Conservation (phyloP, 2,329 filamentous ascomycete species). For the Venturia oleaginea region DNA sequence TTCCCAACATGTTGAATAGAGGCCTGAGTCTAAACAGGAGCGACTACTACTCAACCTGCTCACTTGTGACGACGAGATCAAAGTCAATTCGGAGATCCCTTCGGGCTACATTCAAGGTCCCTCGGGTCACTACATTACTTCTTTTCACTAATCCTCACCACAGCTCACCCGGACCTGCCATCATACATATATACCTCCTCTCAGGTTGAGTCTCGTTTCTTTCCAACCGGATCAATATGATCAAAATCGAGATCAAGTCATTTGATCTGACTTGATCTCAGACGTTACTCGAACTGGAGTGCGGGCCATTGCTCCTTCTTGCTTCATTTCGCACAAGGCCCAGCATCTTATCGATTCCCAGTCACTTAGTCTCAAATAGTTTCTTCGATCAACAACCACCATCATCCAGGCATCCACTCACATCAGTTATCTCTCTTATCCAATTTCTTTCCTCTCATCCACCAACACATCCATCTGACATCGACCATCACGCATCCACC, state of each 20-base stretch:
- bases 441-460: neutral
- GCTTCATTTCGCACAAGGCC: neutral
- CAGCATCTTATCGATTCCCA: neutral
- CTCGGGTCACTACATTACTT: neutral
- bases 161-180: neutral
- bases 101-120: neutral
- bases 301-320: neutral
- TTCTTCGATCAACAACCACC: neutral
- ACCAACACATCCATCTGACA: neutral
- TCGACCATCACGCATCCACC: neutral
- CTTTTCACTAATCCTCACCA: neutral
- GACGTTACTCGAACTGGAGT: neutral
- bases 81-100: no score
- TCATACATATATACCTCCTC: neutral
- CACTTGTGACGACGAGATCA: no score
- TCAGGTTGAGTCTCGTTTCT: no score
- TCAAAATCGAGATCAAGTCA: neutral
- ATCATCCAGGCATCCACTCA: neutral
- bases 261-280: neutral
- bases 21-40: no score
- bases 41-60: no score
- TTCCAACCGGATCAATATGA: no score
- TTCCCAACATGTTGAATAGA: no score
- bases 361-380: neutral
- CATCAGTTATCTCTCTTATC: neutral